Evolutionary conservation across 2,329 filamentous ascomycete species (phyloP).

Genomic region (Clonostachys byssicola): DNA sequence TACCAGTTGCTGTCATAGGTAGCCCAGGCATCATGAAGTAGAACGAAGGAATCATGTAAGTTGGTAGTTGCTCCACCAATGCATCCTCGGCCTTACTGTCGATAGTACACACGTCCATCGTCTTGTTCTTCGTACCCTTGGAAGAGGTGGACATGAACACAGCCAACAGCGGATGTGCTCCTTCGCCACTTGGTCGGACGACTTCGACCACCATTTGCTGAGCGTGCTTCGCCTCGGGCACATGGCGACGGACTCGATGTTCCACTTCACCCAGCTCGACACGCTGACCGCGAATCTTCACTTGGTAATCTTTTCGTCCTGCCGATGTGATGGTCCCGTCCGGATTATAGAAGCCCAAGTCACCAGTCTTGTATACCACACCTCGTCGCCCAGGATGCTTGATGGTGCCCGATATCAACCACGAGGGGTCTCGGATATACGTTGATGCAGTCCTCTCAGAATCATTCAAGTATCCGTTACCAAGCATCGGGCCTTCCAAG

Average conservation of each 20-base stretch:
- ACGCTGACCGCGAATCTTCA: conserved; percentile 49
- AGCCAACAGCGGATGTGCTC: neutral
- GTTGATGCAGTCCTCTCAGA: conserved; percentile 2
- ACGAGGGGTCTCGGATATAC: conserved; percentile 1
- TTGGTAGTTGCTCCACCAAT: neutral
- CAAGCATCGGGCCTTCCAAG: conserved; percentile 25
- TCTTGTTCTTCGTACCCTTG: neutral
- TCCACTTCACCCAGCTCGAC: conserved; percentile 29
- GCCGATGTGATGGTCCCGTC: conserved; percentile 8
- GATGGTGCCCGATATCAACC: conserved; percentile 10
- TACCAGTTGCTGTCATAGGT: conserved; percentile 2
- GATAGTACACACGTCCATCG: neutral
- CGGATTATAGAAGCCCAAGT: conserved; percentile 5
- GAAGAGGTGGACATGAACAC: neutral
- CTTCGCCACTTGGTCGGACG: neutral
- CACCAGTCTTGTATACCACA: conserved; percentile 10
- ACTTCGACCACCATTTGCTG: neutral
- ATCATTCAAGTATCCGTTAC: conserved; percentile 2
- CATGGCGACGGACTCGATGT: conserved; percentile 18
- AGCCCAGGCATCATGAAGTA: conserved; percentile 1
- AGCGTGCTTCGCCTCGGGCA: conserved; percentile 24
- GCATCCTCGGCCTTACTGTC: neutral
- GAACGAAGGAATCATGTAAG: conserved; percentile 3
- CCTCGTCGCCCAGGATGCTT: conserved; percentile 13
- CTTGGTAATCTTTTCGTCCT: conserved; percentile 31